Evolutionary conservation across 2,329 filamentous ascomycete genomes (phyloP).

Genomic region (Monosporascus sp.): DNA sequence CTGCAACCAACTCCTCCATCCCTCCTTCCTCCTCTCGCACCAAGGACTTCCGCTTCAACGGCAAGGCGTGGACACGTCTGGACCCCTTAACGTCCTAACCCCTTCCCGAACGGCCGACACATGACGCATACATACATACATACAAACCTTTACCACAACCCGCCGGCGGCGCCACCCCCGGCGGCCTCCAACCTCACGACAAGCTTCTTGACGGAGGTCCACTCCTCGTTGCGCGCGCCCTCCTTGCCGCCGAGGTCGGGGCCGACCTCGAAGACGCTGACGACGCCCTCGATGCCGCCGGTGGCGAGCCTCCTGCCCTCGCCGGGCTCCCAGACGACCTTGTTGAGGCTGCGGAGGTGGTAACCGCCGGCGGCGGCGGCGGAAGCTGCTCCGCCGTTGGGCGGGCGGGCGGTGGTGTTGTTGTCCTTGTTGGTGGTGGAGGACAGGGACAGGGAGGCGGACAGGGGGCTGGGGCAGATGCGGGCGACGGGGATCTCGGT

Average conservation of each 20-base stretch:
- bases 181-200: slow-evolving; percentile 67
- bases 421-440: background rate
- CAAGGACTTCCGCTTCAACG: no score
- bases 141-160: background rate
- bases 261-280: slow-evolving; percentile 92
- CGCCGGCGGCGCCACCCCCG: slow-evolving; percentile 43
- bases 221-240: slow-evolving; percentile 78
- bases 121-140: slow-evolving; percentile 21
- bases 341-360: slow-evolving; percentile 65
- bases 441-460: background rate
- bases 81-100: background rate
- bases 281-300: slow-evolving; percentile 83
- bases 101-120: slow-evolving; percentile 25
- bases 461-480: slow-evolving; percentile 58
- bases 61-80: no score
- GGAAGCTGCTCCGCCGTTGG: background rate
- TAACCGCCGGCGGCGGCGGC: background rate
- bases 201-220: slow-evolving; percentile 87
- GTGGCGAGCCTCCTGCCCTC: slow-evolving; percentile 85
- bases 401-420: background rate
- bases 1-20: no score
- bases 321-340: slow-evolving; percentile 85
- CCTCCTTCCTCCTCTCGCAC: no score
- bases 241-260: slow-evolving; percentile 79
- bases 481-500: slow-evolving; percentile 86